phyloP scores from a whole-genome alignment of 2,329 filamentous ascomycete genomes.

The Penicillium olsonii region DNA sequence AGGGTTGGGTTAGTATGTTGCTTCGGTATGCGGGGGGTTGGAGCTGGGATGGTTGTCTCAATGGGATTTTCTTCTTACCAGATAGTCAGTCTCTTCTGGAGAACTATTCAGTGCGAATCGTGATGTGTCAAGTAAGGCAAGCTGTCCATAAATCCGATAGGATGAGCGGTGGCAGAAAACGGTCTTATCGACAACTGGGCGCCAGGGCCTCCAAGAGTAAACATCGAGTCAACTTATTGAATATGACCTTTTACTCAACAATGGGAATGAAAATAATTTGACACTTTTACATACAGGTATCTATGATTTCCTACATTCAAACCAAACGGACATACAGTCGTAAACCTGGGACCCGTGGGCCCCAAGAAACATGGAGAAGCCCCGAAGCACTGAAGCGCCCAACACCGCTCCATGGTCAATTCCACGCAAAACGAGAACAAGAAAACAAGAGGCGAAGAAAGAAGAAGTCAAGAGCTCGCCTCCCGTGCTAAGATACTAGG shows the following conservation, averaged over 20 bases:
- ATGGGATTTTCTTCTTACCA: neutral
- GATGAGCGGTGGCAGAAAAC: constrained; percentile 27
- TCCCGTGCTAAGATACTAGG: too few relatives aligned
- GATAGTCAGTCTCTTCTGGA: too few relatives aligned
- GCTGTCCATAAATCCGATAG: constrained; percentile 24
- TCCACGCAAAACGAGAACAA: constrained; percentile 18
- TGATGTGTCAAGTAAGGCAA: constrained; percentile 25
- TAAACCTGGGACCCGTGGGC: constrained; percentile 3
- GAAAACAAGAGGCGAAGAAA: constrained; percentile 9
- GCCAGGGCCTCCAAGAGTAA: too few relatives aligned
- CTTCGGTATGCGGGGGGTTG: too few relatives aligned
- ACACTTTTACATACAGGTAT: neutral
- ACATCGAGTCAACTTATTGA: too few relatives aligned
- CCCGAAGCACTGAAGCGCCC: constrained; percentile 26
- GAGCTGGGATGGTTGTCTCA: neutral
- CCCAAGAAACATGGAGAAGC: constrained; percentile 6
- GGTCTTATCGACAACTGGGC: neutral
- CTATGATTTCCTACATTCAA: constrained; percentile 6
- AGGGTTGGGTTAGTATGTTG: neutral
- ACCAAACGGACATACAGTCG: constrained; percentile 14
- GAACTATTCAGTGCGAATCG: too few relatives aligned
- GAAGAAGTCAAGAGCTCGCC: too few relatives aligned
- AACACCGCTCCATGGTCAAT: constrained; percentile 37
- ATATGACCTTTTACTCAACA: too few relatives aligned
- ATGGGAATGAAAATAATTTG: too few relatives aligned